Evolutionary conservation across 257 asterid species (phyloP).

Genomic region (Rhazya stricta): DNA sequence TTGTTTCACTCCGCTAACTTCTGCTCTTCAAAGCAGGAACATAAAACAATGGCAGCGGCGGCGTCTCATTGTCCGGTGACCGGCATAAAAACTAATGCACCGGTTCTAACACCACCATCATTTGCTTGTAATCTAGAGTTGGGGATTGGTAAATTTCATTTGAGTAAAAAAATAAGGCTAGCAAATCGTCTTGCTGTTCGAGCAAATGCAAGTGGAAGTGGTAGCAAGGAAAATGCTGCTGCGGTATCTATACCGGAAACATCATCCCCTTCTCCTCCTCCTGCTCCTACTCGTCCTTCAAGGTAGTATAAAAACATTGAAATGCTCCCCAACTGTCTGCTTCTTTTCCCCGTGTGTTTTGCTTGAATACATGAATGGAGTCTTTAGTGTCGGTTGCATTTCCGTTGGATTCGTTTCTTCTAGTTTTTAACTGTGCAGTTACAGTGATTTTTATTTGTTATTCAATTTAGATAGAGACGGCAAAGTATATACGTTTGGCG

Average conservation of each 20-base stretch:
- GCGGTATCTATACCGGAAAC: conserved; percentile 28
- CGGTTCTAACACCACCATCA: conserved; percentile 18
- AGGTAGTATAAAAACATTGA: background rate
- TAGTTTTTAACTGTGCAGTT: background rate
- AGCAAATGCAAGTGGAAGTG: conserved; percentile 31
- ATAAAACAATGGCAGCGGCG: conserved; percentile 28
- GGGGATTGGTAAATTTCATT: background rate
- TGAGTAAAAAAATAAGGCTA: background rate
- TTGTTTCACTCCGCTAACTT: background rate
- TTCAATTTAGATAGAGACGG: too few species aligned
- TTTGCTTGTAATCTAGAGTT: background rate
- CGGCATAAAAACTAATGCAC: conserved; percentile 28
- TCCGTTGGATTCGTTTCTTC: background rate
- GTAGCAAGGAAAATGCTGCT: conserved; percentile 31
- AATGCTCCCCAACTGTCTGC: conserved; percentile 2
- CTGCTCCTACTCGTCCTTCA: conserved; percentile 27
- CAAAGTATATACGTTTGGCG: too few species aligned
- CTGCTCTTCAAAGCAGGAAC: background rate
- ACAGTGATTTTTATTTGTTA: background rate
- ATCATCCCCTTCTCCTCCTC: conserved; percentile 26
- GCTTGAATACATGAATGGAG: background rate
- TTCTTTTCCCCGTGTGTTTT: background rate
- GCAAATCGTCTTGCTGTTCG: conserved; percentile 16
- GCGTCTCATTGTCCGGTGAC: conserved; percentile 29
- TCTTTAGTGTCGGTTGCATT: background rate